Percentiles rank a stretch among this genome's conserved stretches.
Evolutionary conservation across 2,329 filamentous ascomycete species (phyloP).

Genomic region (Parafenestella ontariensis): DNA sequence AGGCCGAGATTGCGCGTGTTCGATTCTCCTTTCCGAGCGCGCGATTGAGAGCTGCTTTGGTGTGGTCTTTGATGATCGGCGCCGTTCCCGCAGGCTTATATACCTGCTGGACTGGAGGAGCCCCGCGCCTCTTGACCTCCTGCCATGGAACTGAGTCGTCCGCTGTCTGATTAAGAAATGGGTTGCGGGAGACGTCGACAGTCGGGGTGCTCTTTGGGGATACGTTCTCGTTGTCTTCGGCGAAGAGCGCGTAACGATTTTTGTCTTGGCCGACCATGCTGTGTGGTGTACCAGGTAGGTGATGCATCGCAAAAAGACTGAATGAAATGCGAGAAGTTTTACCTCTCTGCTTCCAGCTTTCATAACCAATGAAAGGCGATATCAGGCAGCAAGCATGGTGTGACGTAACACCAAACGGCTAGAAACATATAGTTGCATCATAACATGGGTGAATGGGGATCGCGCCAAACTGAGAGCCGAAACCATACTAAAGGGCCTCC

Average conservation of each 20-base stretch:
- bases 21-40: conserved; percentile 3
- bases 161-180: conserved; percentile 32
- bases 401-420: conserved; percentile 8
- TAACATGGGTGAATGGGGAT: background rate
- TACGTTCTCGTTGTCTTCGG: conserved; percentile 15
- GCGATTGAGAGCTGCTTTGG: background rate
- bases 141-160: conserved; percentile 36
- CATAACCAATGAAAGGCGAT: background rate
- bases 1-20: conserved; percentile 9
- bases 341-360: background rate
- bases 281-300: background rate
- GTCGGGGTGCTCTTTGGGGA: conserved; percentile 1
- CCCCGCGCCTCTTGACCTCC: conserved; percentile 32
- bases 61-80: conserved; percentile 16
- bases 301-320: background rate
- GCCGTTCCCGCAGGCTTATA: conserved; percentile 3
- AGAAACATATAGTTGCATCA: background rate
- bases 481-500: background rate
- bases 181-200: conserved; percentile 15
- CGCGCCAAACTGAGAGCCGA: background rate
- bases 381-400: conserved; percentile 12
- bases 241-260: conserved; percentile 38
- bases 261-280: conserved; percentile 21
- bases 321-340: background rate
- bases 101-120: background rate